Base-by-base conservation (phyloP, 495 filamentous ascomycete genomes). In the Entonaema liquescens region DNA sequence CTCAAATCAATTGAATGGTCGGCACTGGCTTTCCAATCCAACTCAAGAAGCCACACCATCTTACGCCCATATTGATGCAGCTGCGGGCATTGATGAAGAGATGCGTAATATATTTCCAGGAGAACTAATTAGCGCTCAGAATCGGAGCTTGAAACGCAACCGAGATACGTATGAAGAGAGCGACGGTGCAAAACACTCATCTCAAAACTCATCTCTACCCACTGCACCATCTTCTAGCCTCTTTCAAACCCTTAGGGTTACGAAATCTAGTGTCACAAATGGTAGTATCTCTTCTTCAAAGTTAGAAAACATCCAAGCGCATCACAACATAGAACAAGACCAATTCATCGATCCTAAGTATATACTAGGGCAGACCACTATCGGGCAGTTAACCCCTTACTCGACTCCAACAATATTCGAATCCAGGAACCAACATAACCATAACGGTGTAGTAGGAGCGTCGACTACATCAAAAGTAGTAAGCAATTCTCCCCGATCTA, bases 191-290 rank as follows among this genome's bases (percentile, higher is more conserved):
- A 58, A 38, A n/a, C 57, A 19, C 38, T 21, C 61, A 15, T 47
- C 29, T 38, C 36, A 69, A 50, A 44, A 50, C 9, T 13, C 38
- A 21, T 35, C 36, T 29, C 28, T 35, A 21, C 65, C 49, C 19
- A 35, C 25, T 2, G 64, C 61, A 38, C 70, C 61, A 36, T 58
- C 66, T 29, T 56, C 47, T 40, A 56, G 50, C 8, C 62, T 67
- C 3, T 71, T 67, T 33, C 58, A 52, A 29, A 71, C 67, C 4
- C 62, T 71, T 7, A 67, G 53, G 21, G 59, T 62, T 8, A 74
- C 71, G 1, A 71, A 71, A 53, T 60, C 62, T 67, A 50, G 31
- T 15, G 5, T 1, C 33, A 23, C 13, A 38, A 53, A 54, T 29
- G 25, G 52, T 11, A 42, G 12, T 5, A 15, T 28, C 13, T 38